A percentile compares a stretch with the other conserved stretches of the same genome.
Conservation (phyloP, 768 basidiomycete genomes). For the Naganishia randhawae region DNA sequence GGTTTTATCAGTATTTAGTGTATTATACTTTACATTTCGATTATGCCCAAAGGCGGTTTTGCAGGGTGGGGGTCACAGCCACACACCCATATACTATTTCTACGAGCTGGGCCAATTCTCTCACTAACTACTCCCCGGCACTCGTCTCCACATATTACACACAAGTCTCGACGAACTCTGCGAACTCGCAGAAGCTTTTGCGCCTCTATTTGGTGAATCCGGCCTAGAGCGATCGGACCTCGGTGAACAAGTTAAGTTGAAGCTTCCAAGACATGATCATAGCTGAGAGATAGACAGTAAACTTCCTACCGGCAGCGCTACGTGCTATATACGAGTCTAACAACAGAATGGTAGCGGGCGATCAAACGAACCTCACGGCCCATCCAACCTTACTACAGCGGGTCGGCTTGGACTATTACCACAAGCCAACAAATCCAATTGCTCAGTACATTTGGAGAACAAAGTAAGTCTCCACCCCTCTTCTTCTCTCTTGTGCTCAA, state of each 20-base stretch:
- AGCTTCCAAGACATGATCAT: background rate
- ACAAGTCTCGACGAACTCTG: too few relatives aligned
- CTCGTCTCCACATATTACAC: too few relatives aligned
- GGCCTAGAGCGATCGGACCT: background rate
- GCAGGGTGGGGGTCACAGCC: too few relatives aligned
- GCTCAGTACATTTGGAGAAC: slow-evolving; percentile 12
- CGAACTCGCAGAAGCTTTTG: background rate
- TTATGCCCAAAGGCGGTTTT: background rate
- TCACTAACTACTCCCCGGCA: too few relatives aligned
- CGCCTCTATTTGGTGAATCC: slow-evolving; percentile 9
- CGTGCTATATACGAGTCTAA: too few relatives aligned
- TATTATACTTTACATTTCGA: slow-evolving; percentile 3
- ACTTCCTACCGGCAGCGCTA: background rate
- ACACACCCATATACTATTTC: too few relatives aligned
- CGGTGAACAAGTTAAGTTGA: background rate
- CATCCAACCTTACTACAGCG: slow-evolving; percentile 17
- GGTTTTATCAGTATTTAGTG: slow-evolving; percentile 8
- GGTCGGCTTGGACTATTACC: slow-evolving; percentile 15
- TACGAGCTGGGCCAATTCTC: too few relatives aligned
- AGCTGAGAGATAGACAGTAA: background rate
- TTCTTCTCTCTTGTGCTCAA: background rate
- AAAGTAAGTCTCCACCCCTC: background rate
- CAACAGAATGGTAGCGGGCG: background rate
- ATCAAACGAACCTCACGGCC: slow-evolving; percentile 10
- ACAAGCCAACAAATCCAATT: slow-evolving; percentile 17